Evolutionary conservation across 805 yeast species (phyloP), one percentile per base, ranked within the genome.

Genomic region (Cyberlindnera mycetangii): DNA sequence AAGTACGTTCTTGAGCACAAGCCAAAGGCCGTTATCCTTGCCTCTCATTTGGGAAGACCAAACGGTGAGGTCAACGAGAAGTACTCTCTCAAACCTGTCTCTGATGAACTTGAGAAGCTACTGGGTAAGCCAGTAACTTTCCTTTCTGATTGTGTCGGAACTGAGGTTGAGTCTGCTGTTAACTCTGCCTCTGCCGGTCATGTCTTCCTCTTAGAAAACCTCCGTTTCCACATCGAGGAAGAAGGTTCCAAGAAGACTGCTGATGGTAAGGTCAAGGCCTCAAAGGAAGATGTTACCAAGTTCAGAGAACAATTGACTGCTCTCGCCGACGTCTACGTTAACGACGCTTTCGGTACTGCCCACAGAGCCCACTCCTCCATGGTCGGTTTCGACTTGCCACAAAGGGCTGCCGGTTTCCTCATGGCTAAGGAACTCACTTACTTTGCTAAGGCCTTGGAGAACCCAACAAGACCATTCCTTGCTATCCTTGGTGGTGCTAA

Each of bases 281-380:
- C 86, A 56, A 75, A 82, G 53, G 96, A 78, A 62, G 86, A 70
- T 55, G 97, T 93, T 59, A 83, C 75, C 65, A 79, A 74, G 60
- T 93, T 93, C 86, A 88, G 99, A 81, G 65, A 80, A 63, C 82
- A 86, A 66, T 82, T 93, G 73, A 86, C 96, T 61, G 74, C 89
- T 45, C 78, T 93, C 64, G 98, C 97, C 58, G 99, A 93, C 64
- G 96, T 93, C 55, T 93, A 93, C 78, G 81, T 93, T 69, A 85
- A 93, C 75, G 99, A 93, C 70, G 98, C 97, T 48, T 93, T 93
- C 65, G 99, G 99, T 70, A 93, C 99, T 53, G 97, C 98, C 47
- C 99, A 93, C 85, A 89, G 99, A 79, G 99, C 99, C 53, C 99
- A 93, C 79, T 89, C 97, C 44, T 93, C 99, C 39, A 92, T 93